Evolutionary conservation across 192 early-diverging fungal genomes (phyloP), one percentile per base, ranked within the genome.

Genomic region (Neocallimastix lanati): DNA sequence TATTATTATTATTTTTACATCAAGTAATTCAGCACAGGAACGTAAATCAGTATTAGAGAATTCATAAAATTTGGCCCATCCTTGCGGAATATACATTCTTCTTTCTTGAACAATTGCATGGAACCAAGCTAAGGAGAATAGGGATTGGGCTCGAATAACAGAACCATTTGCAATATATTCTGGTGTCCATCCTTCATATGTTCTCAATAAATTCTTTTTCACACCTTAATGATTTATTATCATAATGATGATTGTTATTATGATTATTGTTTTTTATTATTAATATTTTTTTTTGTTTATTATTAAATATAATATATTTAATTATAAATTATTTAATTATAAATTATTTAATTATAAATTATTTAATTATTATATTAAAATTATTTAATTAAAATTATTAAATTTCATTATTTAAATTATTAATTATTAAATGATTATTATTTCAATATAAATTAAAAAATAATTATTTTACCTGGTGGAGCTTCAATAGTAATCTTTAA

Each of bases 21-120:
- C 79, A 37, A 90, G 76, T 29, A 90, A 76, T 18, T 87, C 88
- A 15, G 89, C 87, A 81, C 84, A 85, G 0, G 86, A 87, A 28
- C 89, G 78, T 78, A 90, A 80, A 81, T 90, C 89, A 0, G 88
- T 87, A 29, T 84, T 82, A 12, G 87, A 88, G 81, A 87, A 90
- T 80, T 90, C 89, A 78, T 90, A 90, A 67, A 89, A 88, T 79
- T 90, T 90, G 77, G 84, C 87, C 89, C 89, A 90, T 7, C 88
- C 89, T 83, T 89, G 88, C 12, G 89, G 89, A 78, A 90, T 87
- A 80, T 87, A 90, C 16, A 82, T 87, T 27, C 89, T 58, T 6
- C 89, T 82, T 79, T 90, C 89, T 79, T 90, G 89, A 29, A 90
- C 81, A 13, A 90, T 84, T 0, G 88, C 87, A 81, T 90, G 89